Evolutionary conservation across 768 basidiomycete genomes (phyloP), one percentile per base, ranked within the genome.

Genomic region (Lactifluus echinatus): DNA sequence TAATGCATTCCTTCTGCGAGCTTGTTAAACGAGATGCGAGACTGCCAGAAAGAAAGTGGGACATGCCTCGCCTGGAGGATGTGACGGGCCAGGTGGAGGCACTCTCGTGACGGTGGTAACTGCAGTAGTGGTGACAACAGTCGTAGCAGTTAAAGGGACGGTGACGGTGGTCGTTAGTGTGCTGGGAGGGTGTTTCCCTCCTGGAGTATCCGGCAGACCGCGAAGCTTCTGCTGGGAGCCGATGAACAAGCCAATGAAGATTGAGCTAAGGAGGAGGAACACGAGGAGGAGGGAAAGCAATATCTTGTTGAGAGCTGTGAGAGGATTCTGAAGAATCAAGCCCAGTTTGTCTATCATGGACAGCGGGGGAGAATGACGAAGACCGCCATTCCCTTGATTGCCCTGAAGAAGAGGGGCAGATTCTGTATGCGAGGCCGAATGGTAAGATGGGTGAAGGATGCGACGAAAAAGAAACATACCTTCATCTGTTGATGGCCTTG

Each of bases 221-320:
- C 80, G 80, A 51, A 93, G 76, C 59, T 82, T 84, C 66, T 89
- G 86, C 68, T 91, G 83, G 1, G 86, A 85, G 10, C 96, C 96
- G 31, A 92, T 87, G 69, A 93, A 97, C 4, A 99, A 75, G 10
- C 95, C 95, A 59, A 94, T 85, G 70, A 95, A 94, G n/a, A 90
- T 77, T 7, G 89, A 87, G 62, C 81, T 84, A 47, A 92, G 76
- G 45, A 97, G 77, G 14, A 98, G 76, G 46, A 99, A 77, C 26
- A 88, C 70, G 59, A 98, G 78, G 0, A 81, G 79, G 45, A 89
- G 74, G 19, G 85, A 75, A 11, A 92, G 81, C 1, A 98, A 82
- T 50, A 91, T 74, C 74, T 91, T 88, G 49, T 91, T 85, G 59
- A 96, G 79, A 21, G 86, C 77, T 0, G 92, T 91, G 34, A 97